Evolutionary conservation across 352 stramenopile genomes (phyloP), one percentile per base, ranked within the genome.

Genomic region (Pythium insidiosum): DNA sequence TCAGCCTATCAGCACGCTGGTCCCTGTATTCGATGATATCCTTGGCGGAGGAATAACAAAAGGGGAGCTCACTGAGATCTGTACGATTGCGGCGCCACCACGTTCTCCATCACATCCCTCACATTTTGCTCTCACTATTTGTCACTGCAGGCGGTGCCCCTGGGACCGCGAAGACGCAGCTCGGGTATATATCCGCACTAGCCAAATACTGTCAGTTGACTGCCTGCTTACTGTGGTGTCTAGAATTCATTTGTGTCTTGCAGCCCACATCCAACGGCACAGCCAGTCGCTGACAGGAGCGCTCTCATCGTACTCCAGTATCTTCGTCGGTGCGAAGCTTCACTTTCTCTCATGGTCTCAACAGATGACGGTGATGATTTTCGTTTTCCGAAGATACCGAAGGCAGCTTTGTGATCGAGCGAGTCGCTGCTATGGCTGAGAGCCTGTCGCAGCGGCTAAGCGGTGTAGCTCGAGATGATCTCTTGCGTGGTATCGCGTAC

Each of bases 371-470:
- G 10, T 40, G 4, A 40, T 19, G 6, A 5, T n/a, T 20, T 1
- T 33, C 20, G 15, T 39, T 44, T 23, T 5, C 13, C 28, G 16
- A 20, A 96, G 65, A 95, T 80, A 78, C 90, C 19, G 94, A 98
- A 67, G 92, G 92, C 2, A 94, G 81, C 60, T 97, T 97, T 49
- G 66, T 88, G 23, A 58, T 91, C 4, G 84, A 97, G 43, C 80
- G 94, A 36, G 72, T 93, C 5, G 70, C 59, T 13, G 47, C 60
- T 9, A 97, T 97, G 80, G 90, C 94, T 0, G 31, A 69, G 18
- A 58, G 71, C 11, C 77, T 97, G 18, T 34, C 84, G 1, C 35
- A 85, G 2, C 26, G n/a, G 7, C 43, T 38, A 1, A 43, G 21
- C 10, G 88, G 97, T 60, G 75, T 92, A 19, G 53, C 37, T 4